These are phyloP conservation scores for Irpex rosettiformis DNA, from an alignment of 1,284 basidiomycete genomes.

Conservation along the genomic window DNA sequence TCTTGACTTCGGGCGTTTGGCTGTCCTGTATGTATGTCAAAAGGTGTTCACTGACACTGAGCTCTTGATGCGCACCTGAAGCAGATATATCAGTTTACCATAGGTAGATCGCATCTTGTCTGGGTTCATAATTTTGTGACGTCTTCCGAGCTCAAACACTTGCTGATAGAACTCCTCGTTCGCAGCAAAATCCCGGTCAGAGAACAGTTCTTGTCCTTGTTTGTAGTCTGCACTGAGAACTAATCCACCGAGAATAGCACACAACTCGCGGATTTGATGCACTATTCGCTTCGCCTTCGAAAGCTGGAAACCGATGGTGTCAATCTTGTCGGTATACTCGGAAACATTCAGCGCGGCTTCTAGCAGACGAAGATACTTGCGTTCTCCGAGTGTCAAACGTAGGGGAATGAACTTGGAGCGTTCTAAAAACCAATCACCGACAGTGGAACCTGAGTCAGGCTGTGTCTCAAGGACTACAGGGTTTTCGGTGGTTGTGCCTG, in stretches of 20 bases:
- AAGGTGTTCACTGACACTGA: neutral
- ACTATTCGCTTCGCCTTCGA: conserved; percentile 81
- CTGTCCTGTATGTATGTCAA: conserved; percentile 52
- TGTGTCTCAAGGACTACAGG: conserved; percentile 41
- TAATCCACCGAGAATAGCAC: conserved; percentile 78
- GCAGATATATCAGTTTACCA: conserved; percentile 77
- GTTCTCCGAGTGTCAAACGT: conserved; percentile 65
- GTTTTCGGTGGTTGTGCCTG: conserved; percentile 29
- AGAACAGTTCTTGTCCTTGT: conserved; percentile 77
- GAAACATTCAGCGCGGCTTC: conserved; percentile 78
- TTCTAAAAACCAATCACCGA: conserved; percentile 81
- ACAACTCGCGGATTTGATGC: conserved; percentile 76
- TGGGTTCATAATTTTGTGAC: conserved; percentile 85
- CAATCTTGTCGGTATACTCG: conserved; percentile 84
- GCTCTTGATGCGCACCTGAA: conserved; percentile 51
- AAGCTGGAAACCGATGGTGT: conserved; percentile 67
- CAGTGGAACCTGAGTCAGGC: conserved; percentile 50
- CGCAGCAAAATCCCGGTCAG: conserved; percentile 70
- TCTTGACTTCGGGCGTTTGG: conserved; percentile 71
- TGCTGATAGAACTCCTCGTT: conserved; percentile 75
- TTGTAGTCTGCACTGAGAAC: conserved; percentile 80
- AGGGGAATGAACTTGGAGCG: conserved; percentile 75
- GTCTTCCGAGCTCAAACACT: conserved; percentile 74
- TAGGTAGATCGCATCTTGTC: conserved; percentile 86
- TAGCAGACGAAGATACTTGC: conserved; percentile 75